Conservation (phyloP, 1,284 basidiomycete genomes). For the Malassezia nana region DNA sequence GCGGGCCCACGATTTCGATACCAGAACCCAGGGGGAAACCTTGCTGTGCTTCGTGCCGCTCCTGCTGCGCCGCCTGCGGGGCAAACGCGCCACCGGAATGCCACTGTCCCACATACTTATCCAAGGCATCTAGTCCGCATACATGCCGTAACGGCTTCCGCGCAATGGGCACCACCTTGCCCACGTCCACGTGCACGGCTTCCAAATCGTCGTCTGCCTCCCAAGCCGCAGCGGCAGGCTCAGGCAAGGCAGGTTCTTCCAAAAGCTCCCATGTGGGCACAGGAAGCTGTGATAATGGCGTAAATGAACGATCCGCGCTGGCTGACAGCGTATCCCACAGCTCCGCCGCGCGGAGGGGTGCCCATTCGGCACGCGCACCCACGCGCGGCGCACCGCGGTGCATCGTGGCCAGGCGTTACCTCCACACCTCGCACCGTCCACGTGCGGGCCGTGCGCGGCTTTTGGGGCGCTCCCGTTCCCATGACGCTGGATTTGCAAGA, state of each 20-base stretch:
- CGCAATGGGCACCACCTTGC: background rate
- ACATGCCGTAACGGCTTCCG: background rate
- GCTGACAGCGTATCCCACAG: too few species aligned
- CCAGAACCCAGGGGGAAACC: slow-evolving; percentile 13
- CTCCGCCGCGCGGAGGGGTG: slow-evolving; percentile 12
- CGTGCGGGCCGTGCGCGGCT: background rate
- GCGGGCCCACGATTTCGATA: slow-evolving; percentile 13
- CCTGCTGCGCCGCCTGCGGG: background rate
- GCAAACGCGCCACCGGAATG: slow-evolving; percentile 9
- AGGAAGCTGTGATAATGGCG: slow-evolving; percentile 14
- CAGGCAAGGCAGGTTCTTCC: background rate
- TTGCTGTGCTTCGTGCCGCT: background rate
- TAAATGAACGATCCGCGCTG: background rate
- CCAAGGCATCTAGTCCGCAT: slow-evolving; percentile 3
- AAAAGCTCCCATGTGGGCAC: background rate
- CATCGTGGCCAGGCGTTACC: background rate
- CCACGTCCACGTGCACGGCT: background rate
- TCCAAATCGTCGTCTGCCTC: background rate
- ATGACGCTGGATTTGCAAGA: slow-evolving; percentile 23
- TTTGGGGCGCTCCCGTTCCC: background rate
- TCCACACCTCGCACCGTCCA: background rate
- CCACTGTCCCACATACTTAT: slow-evolving; percentile 5
- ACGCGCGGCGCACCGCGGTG: slow-evolving; percentile 1
- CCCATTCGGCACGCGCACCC: slow-evolving; percentile 5
- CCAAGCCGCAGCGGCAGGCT: background rate